Evolutionary conservation across 306 rosid species (phyloP).

Genomic region (Myrica gale): DNA sequence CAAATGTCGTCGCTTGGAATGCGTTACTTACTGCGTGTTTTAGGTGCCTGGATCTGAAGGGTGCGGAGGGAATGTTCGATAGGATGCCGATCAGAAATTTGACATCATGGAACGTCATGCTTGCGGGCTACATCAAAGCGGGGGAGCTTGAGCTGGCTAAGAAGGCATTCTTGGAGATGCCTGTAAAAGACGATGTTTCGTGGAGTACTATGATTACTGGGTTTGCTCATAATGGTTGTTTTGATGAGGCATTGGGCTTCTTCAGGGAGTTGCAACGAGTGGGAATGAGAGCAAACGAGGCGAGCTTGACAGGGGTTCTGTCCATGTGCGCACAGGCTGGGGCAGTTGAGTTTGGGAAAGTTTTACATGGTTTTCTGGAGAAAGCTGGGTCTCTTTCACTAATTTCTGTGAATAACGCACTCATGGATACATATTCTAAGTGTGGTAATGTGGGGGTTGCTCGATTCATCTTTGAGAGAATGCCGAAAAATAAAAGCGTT

Average conservation of each 20-base stretch:
- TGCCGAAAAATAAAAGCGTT: conserved; percentile 45
- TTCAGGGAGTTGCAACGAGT: conserved; percentile 53
- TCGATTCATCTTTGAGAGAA: conserved; percentile 54
- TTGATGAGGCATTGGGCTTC: conserved; percentile 64
- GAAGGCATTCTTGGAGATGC: conserved; percentile 56
- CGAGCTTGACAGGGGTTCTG: conserved; percentile 73
- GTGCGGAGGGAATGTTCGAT: conserved; percentile 41
- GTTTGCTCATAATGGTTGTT: conserved; percentile 59
- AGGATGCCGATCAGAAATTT: conserved; percentile 59
- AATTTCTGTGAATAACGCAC: conserved; percentile 67
- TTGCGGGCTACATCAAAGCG: conserved; percentile 66
- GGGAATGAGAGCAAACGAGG: conserved; percentile 67
- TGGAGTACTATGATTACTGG: conserved; percentile 94
- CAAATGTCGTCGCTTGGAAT: conserved; percentile 86
- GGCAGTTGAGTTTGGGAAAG: conserved; percentile 70
- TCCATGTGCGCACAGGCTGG: conserved; percentile 85
- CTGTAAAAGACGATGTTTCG: conserved; percentile 62
- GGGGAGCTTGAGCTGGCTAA: conserved; percentile 67
- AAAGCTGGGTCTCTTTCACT: conserved; percentile 64
- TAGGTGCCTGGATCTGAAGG: conserved; percentile 54
- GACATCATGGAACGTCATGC: conserved; percentile 79
- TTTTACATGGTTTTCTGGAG: conserved; percentile 63
- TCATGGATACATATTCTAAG: conserved; percentile 65
- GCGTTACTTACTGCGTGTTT: conserved; percentile 63
- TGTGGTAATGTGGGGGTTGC: conserved; percentile 75